phyloP scores from a whole-genome alignment of 2,329 filamentous ascomycete genomes.

The Chaetomium sp. region DNA sequence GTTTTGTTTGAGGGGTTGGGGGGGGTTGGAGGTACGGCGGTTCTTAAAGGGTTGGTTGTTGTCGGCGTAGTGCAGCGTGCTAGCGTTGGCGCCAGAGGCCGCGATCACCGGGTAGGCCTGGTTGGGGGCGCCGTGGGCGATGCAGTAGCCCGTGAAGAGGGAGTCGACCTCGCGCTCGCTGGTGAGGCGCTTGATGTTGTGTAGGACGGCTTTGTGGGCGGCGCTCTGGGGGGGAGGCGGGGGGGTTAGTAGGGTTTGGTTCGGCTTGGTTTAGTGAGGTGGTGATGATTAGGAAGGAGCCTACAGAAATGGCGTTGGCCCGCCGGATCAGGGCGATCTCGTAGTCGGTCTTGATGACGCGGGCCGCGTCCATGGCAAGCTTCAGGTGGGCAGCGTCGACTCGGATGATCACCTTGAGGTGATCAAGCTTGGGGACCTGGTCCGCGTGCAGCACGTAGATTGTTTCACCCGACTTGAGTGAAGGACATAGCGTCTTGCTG shows the following conservation, averaged over 20 bases:
- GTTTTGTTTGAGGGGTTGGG: too few species aligned
- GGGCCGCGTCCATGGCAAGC: conserved; percentile 75
- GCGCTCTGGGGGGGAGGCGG: conserved; percentile 47
- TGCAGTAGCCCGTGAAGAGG: conserved; percentile 72
- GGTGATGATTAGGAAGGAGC: neutral
- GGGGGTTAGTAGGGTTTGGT: neutral
- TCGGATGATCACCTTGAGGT: conserved; percentile 38
- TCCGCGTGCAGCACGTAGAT: conserved; percentile 49
- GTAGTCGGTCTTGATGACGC: conserved; percentile 82
- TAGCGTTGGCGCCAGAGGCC: conserved; percentile 78
- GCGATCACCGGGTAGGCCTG: conserved; percentile 92
- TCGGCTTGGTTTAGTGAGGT: neutral
- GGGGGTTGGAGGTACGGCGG: neutral
- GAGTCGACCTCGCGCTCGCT: conserved; percentile 87
- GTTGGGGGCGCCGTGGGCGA: conserved; percentile 69
- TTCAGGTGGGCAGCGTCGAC: conserved; percentile 59
- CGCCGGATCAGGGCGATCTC: conserved; percentile 80
- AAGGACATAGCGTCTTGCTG: conserved; percentile 52
- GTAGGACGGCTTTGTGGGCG: conserved; percentile 75
- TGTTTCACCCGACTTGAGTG: conserved; percentile 46
- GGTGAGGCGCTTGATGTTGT: conserved; percentile 60
- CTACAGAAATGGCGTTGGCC: conserved; percentile 72
- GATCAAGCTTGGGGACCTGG: conserved; percentile 35
- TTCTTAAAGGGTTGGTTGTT: conserved; percentile 71
- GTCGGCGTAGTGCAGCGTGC: conserved; percentile 81